These are phyloP conservation scores for Nothophytophthora sp. DNA, from an alignment of 352 stramenopile genomes.

Conservation along the genomic window DNA sequence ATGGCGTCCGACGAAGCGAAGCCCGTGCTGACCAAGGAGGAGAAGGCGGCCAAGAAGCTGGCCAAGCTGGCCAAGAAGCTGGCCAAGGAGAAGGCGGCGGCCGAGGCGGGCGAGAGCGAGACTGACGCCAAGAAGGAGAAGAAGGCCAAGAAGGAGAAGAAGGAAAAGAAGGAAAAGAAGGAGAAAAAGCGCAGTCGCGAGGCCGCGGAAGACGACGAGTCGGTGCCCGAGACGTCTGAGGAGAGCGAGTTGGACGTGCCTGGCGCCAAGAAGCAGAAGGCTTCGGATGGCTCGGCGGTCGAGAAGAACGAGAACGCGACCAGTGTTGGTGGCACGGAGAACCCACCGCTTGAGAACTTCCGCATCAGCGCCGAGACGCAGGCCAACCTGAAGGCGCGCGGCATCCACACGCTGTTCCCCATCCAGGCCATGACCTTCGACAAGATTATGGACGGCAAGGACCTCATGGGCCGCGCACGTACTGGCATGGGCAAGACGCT, in stretches of 20 bases:
- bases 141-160: constrained; percentile 60
- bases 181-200: constrained; percentile 71
- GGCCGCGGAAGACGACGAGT: constrained; percentile 30
- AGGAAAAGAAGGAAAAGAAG: constrained; percentile 77
- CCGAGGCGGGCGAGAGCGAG: constrained; percentile 40
- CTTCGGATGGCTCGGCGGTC: background rate
- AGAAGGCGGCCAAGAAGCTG: constrained; percentile 54
- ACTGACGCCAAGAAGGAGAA: constrained; percentile 72
- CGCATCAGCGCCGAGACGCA: constrained; percentile 64
- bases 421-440: constrained; percentile 96
- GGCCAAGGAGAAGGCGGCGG: constrained; percentile 7
- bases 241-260: constrained; percentile 55
- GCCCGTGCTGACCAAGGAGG: constrained; percentile 52
- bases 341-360: constrained; percentile 77
- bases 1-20: constrained; percentile 44
- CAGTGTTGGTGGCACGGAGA: constrained; percentile 50
- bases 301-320: constrained; percentile 41
- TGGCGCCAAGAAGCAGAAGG: constrained; percentile 27
- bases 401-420: constrained; percentile 90
- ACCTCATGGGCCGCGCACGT: constrained; percentile 97
- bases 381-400: constrained; percentile 64
- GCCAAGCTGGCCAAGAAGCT: constrained; percentile 11
- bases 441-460: constrained; percentile 94
- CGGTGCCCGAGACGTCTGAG: constrained; percentile 42
- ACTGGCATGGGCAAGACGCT: constrained; percentile 99